Percentiles rank a stretch among this genome's conserved stretches.
These are phyloP conservation scores for Fraxinus pennsylvanica DNA, from an alignment of 257 asterid genomes.

Conservation along the genomic window DNA sequence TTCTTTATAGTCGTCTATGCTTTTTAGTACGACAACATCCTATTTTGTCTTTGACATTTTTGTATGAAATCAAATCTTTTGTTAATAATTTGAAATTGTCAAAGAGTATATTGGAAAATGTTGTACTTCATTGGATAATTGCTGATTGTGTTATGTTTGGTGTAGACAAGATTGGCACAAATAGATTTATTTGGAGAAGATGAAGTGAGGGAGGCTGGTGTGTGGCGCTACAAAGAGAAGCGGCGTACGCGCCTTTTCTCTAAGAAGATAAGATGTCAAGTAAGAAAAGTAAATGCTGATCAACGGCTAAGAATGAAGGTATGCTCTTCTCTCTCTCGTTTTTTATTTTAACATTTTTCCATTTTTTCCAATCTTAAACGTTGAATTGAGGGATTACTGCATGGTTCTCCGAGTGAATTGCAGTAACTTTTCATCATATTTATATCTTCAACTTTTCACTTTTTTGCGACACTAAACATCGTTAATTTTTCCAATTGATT, in stretches of 20 bases:
- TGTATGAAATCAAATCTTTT: not conserved
- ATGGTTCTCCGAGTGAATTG: too few species aligned
- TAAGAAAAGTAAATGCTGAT: slow-evolving; percentile 84
- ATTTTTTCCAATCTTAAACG: not conserved
- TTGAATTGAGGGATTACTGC: too few species aligned
- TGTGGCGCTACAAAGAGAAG: slow-evolving; percentile 72
- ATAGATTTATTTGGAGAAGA: slow-evolving; percentile 74
- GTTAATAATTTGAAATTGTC: not conserved
- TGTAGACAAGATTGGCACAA: slow-evolving; percentile 75
- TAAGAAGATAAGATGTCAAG: slow-evolving; percentile 77
- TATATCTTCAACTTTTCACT: too few species aligned
- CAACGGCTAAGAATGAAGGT: slow-evolving; percentile 89
- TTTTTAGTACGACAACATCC: not conserved
- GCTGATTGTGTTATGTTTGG: not conserved
- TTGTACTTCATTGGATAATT: slow-evolving; percentile 11
- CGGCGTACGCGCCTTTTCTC: slow-evolving; percentile 68
- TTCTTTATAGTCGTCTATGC: too few species aligned
- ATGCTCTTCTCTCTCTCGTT: not conserved
- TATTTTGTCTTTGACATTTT: slow-evolving; percentile 16
- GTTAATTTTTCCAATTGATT: not conserved
- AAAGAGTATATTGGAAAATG: not conserved
- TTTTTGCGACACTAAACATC: not conserved
- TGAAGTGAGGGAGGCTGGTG: slow-evolving; percentile 74
- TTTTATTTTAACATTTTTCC: not conserved
- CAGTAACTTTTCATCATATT: too few species aligned